phyloP scores from a whole-genome alignment of 805 yeast species.

The Schwanniomyces polymorphus region DNA sequence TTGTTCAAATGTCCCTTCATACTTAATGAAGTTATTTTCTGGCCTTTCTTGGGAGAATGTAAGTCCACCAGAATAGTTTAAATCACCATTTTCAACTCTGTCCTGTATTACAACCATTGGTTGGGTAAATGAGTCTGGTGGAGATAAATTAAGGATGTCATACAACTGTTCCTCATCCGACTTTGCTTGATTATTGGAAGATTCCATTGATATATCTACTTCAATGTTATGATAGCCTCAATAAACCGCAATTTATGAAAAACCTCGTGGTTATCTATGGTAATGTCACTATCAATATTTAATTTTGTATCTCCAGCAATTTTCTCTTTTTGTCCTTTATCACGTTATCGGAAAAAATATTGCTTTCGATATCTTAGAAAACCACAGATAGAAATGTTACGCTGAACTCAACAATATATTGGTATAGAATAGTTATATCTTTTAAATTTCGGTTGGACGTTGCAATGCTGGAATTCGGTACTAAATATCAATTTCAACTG shows the following conservation, averaged over 20 bases:
- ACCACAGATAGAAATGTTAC: neutral
- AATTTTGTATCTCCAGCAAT: neutral
- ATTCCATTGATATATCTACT: slow-evolving; percentile 4
- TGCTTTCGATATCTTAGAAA: neutral
- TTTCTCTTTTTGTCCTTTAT: neutral
- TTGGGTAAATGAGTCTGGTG: slow-evolving; percentile 11
- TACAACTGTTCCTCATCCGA: slow-evolving; percentile 26
- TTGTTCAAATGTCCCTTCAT: neutral
- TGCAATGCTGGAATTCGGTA: neutral
- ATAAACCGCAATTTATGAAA: neutral
- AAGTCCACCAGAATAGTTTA: neutral
- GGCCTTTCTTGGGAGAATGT: neutral
- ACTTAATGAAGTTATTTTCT: neutral
- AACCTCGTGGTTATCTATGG: neutral
- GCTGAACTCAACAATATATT: neutral
- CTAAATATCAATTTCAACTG: neutral
- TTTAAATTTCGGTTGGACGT: neutral
- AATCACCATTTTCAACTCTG: neutral
- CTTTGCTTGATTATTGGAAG: slow-evolving; percentile 7
- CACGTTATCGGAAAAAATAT: neutral
- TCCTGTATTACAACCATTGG: neutral
- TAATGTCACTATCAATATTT: neutral
- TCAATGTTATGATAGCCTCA: neutral
- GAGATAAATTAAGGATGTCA: slow-evolving; percentile 31
- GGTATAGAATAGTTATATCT: neutral